phyloP scores from a whole-genome alignment of 305 asterid species.

The Fraxinus velutina region DNA sequence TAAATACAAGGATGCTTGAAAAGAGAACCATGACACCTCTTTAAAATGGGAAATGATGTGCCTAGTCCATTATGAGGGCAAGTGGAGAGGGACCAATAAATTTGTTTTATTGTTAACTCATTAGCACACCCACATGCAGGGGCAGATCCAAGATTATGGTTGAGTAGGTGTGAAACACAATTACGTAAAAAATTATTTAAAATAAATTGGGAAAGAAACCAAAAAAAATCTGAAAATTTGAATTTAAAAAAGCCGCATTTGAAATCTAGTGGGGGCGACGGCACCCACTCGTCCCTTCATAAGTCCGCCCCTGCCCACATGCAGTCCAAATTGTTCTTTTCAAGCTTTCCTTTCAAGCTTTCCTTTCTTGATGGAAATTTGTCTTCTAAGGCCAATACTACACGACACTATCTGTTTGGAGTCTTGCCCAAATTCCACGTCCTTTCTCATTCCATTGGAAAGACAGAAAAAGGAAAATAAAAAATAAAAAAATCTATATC shows the following conservation, averaged over 20 bases:
- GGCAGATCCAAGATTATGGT: no score
- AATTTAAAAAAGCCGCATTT: no score
- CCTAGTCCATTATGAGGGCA: neutral
- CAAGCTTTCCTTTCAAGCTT: constrained; percentile 7
- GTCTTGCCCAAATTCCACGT: neutral
- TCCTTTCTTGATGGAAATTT: constrained; percentile 21
- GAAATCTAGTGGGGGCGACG: no score
- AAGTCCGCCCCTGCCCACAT: neutral
- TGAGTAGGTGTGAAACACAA: no score
- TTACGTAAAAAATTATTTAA: no score
- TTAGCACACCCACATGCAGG: constrained; percentile 37
- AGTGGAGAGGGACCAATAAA: constrained; percentile 40
- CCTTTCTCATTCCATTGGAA: neutral
- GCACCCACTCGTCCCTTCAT: no score
- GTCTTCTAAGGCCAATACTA: constrained; percentile 28
- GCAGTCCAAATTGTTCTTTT: constrained; percentile 25
- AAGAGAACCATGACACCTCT: constrained; percentile 25
- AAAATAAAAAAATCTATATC: neutral
- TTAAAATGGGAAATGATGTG: constrained; percentile 25
- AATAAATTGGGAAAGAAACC: no score
- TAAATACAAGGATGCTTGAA: constrained; percentile 6
- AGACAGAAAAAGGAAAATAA: neutral
- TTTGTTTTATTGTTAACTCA: constrained; percentile 43
- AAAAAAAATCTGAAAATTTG: no score
- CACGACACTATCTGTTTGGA: constrained; percentile 16